Percentiles rank a stretch among this genome's conserved stretches.
Conservation (phyloP, 2,329 filamentous ascomycete genomes). For the Daldinia sp. region DNA sequence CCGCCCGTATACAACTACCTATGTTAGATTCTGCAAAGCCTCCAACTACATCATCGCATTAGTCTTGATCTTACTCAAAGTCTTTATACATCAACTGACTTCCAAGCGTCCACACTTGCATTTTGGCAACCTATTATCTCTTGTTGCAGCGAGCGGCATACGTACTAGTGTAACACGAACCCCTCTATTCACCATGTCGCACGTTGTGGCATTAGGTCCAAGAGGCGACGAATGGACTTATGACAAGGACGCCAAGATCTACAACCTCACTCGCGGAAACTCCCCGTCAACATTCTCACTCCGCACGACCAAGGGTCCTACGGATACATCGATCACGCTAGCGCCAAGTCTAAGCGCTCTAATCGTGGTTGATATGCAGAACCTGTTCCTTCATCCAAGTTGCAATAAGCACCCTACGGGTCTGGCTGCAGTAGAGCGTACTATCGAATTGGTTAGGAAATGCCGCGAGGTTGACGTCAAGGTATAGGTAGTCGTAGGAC, state of each 20-base stretch:
- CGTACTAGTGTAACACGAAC: background rate
- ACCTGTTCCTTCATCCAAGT: slow-evolving; percentile 57
- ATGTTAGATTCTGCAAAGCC: background rate
- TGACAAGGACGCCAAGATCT: slow-evolving; percentile 39
- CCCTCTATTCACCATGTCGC: slow-evolving; percentile 25
- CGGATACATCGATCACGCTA: slow-evolving; percentile 49
- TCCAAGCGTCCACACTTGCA: too few species aligned
- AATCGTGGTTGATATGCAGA: slow-evolving; percentile 62
- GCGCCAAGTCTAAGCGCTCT: slow-evolving; percentile 54
- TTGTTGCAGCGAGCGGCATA: background rate
- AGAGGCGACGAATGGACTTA: slow-evolving; percentile 47
- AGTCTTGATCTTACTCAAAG: too few species aligned
- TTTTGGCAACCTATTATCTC: too few species aligned
- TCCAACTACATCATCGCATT: background rate
- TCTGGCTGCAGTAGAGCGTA: slow-evolving; percentile 52
- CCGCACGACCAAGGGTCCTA: slow-evolving; percentile 41
- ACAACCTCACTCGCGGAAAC: slow-evolving; percentile 41
- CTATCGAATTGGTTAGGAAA: slow-evolving; percentile 51
- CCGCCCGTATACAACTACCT: slow-evolving; percentile 7
- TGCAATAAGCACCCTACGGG: slow-evolving; percentile 53
- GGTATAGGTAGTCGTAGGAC: slow-evolving; percentile 39
- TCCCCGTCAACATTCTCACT: slow-evolving; percentile 35
- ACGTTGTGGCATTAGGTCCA: slow-evolving; percentile 43
- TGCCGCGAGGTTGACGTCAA: slow-evolving; percentile 60
- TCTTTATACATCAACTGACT: too few species aligned